Conservation (phyloP, 2,329 filamentous ascomycete species). For the Diaporthe helianthi region DNA sequence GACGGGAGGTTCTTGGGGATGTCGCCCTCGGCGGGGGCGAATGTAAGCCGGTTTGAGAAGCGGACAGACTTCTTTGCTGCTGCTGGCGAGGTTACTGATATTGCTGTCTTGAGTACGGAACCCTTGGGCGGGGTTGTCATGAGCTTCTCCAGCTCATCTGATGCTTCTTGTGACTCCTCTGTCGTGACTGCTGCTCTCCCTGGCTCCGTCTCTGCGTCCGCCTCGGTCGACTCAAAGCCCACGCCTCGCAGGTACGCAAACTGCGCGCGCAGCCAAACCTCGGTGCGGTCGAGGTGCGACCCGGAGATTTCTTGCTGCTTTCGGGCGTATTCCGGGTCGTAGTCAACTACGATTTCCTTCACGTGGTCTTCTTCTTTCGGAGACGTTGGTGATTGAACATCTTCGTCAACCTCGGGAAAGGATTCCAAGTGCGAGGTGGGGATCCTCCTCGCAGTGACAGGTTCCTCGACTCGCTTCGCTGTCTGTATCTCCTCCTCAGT, state of each 20-base stretch:
- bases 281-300: conserved; percentile 83
- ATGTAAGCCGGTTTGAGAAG: conserved; percentile 66
- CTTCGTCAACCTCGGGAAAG: conserved; percentile 43
- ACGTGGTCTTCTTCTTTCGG: conserved; percentile 63
- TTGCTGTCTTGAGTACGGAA: conserved; percentile 14
- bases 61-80: conserved; percentile 74
- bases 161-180: conserved; percentile 16
- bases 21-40: conserved; percentile 44
- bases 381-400: conserved; percentile 46
- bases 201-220: conserved; percentile 45
- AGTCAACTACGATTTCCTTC: conserved; percentile 72
- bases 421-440: conserved; percentile 37
- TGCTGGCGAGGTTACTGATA: conserved; percentile 38
- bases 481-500: conserved; percentile 70
- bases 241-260: conserved; percentile 76
- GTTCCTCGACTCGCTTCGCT: conserved; percentile 53
- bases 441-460: conserved; percentile 44
- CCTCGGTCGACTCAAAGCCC: conserved; percentile 49
- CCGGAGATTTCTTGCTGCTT: conserved; percentile 75
- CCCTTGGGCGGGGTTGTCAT: conserved; percentile 37
- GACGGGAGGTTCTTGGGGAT: conserved; percentile 59
- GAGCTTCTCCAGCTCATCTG: conserved; percentile 43
- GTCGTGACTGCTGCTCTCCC: conserved; percentile 41
- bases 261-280: conserved; percentile 85
- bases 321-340: conserved; percentile 76